A percentile compares a stretch with the other conserved stretches of the same genome.
phyloP scores from a whole-genome alignment of 2,329 filamentous ascomycete species.

The Alternaria viburni region DNA sequence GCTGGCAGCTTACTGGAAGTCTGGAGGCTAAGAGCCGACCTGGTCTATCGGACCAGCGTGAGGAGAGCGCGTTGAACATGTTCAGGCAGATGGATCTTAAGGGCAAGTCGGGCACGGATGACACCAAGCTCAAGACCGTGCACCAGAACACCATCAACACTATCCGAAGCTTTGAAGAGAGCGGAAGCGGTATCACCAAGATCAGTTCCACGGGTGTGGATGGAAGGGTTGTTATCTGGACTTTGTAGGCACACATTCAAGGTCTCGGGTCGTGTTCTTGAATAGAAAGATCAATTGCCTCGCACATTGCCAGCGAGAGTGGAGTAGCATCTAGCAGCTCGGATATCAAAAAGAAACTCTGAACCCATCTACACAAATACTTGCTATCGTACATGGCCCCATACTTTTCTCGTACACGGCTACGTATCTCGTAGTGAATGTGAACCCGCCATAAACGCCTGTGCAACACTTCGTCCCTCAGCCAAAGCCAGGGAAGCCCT shows the following conservation, averaged over 20 bases:
- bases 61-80: constrained; percentile 97
- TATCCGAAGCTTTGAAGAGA: constrained; percentile 75
- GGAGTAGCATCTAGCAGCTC: constrained; percentile 11
- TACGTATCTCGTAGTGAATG: background rate
- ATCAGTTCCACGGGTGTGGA: constrained; percentile 72
- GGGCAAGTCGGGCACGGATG: constrained; percentile 76
- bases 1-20: constrained; percentile 84
- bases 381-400: constrained; percentile 2
- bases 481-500: constrained; percentile 38
- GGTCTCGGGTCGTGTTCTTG: background rate
- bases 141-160: constrained; percentile 97
- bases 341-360: constrained; percentile 8
- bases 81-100: constrained; percentile 99
- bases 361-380: background rate
- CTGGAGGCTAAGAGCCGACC: constrained; percentile 74
- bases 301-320: constrained; percentile 19
- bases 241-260: constrained; percentile 39
- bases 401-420: background rate
- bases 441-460: background rate
- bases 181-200: constrained; percentile 70
- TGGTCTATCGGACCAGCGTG: constrained; percentile 67
- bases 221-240: constrained; percentile 57
- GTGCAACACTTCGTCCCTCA: background rate
- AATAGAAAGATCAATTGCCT: constrained; percentile 4
- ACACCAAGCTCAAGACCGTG: constrained; percentile 91